Evolutionary conservation across 1,139 yeast species (phyloP).

Genomic region (Diutina ranongensis): DNA sequence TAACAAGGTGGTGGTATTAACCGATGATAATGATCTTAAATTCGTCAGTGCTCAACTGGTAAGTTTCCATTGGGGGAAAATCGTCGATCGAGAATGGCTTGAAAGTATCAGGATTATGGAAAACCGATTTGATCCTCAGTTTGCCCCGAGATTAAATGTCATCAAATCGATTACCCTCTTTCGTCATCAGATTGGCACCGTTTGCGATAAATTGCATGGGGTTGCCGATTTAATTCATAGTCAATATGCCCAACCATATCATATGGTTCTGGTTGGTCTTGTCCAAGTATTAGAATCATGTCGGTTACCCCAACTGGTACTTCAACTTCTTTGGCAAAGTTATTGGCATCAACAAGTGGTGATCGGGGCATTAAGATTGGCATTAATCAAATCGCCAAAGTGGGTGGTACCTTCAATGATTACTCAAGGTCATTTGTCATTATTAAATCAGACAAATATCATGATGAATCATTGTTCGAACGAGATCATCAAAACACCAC

Average conservation of each 20-base stretch:
- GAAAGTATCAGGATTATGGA: conserved; percentile 12
- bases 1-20: conserved; percentile 22
- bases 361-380: conserved; percentile 19
- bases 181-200: conserved; percentile 7
- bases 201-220: conserved; percentile 9
- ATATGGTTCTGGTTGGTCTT: conserved; percentile 6
- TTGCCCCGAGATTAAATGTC: conserved; percentile 12
- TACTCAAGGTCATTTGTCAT: conserved; percentile 5
- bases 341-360: conserved; percentile 20
- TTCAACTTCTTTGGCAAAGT: conserved; percentile 6
- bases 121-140: conserved; percentile 15
- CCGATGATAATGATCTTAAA: conserved; percentile 19
- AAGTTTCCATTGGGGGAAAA: conserved; percentile 18
- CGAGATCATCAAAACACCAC: conserved; percentile 13
- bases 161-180: conserved; percentile 16
- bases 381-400: conserved; percentile 15
- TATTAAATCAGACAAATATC: conserved; percentile 15
- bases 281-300: conserved; percentile 6
- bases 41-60: conserved; percentile 18
- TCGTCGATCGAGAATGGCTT: conserved; percentile 16
- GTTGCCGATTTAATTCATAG: conserved; percentile 16
- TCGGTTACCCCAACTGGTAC: background rate
- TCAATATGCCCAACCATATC: conserved; percentile 14
- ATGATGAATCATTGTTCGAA: conserved; percentile 18
- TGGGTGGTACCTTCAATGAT: conserved; percentile 20